phyloP scores from a whole-genome alignment of 2,329 filamentous ascomycete genomes.

The Microsporum canis region DNA sequence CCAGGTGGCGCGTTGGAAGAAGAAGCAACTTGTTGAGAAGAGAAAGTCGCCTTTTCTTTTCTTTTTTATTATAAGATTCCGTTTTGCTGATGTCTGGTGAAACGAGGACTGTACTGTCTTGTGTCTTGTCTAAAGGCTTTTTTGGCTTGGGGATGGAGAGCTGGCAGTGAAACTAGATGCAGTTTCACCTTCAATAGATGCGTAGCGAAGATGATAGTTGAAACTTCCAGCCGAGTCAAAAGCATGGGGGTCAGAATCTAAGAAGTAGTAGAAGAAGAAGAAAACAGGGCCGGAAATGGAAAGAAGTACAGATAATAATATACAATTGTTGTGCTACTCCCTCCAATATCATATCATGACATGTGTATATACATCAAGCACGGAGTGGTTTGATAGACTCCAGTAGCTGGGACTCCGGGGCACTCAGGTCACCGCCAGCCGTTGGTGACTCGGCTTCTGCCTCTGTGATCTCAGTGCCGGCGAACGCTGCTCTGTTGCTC shows the following conservation, averaged over 20 bases:
- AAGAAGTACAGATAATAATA: background rate
- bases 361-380: background rate
- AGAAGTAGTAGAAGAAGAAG: background rate
- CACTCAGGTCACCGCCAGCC: background rate
- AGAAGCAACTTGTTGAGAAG: background rate
- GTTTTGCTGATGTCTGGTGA: background rate
- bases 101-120: background rate
- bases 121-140: background rate
- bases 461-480: slow-evolving; percentile 17
- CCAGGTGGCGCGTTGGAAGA: background rate
- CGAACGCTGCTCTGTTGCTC: slow-evolving; percentile 37
- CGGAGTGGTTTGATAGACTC: background rate
- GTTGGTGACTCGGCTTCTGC: background rate
- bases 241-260: background rate
- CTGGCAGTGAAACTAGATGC: background rate
- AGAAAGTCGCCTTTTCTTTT: background rate
- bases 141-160: background rate
- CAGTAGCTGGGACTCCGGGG: background rate
- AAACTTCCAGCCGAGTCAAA: background rate
- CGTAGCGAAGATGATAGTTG: background rate
- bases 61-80: background rate
- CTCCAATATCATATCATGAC: background rate
- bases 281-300: background rate
- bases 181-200: background rate
- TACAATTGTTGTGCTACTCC: background rate